Base-by-base conservation (phyloP, 2,329 filamentous ascomycete species). In the Corinectria fuckeliana region DNA sequence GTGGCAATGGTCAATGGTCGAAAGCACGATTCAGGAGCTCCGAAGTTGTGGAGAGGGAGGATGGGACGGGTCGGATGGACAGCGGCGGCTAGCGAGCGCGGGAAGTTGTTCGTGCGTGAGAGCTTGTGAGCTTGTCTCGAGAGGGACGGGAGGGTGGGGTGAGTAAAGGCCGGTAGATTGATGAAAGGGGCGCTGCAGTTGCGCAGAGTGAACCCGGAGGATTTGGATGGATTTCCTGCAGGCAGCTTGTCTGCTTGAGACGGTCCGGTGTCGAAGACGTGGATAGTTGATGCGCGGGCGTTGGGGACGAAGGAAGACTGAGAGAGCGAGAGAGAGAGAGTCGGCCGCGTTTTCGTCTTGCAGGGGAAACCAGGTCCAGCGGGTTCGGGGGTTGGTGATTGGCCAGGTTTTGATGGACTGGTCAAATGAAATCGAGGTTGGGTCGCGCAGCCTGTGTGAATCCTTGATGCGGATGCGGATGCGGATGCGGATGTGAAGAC, bases 161-260 rank as follows among this genome's bases (percentile, higher is more conserved):
- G 50, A 48, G 45, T 45, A 54, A 47, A 45, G 38, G 32, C 30
- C 34, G 23, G 52, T 25, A 20, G 52, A n/a, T 34, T 49, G 56
- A 59, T 54, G 56, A 59, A 58, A 59, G 56, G 56, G 50, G 42
- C 56, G 50, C 28, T 55, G 56, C 50, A 50, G 56, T 39, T 45
- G 56, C 50, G 50, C 56, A 41, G 32, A 30, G 56, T 38, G 45
- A 38, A 16, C 41, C 48, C 38, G 30, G 36, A 51, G 32, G 38
- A 34, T 36, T n/a, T n/a, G 44, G 36, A 59, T 54, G 56, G 44
- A 38, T 50, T 50, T 23, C 56, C 56, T 59, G n/a, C n/a, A n/a
- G n/a, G n/a, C n/a, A n/a, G n/a, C n/a, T n/a, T n/a, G 50, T 59
- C 20, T 41, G 56, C 26, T 47, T 45, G 14, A 28, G 41, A 48